Evolutionary conservation across 2,329 filamentous ascomycete genomes (phyloP).

Genomic region (Fusarium sp.): DNA sequence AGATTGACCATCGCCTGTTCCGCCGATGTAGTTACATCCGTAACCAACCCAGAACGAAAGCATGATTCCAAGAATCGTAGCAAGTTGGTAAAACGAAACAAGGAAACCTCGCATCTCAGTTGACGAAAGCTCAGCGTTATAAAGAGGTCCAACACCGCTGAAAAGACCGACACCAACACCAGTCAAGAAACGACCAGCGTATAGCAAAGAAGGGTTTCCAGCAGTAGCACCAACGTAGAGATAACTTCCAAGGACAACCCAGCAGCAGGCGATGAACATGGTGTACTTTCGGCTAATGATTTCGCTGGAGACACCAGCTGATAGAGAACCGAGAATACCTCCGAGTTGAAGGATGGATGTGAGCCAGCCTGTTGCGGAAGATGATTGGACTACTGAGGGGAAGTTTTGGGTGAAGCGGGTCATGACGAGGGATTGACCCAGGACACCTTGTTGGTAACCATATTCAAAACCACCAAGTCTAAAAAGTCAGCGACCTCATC

Average conservation of each 20-base stretch:
- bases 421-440: slow-evolving; percentile 67
- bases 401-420: slow-evolving; percentile 62
- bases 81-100: slow-evolving; percentile 72
- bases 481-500: too few relatives aligned
- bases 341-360: slow-evolving; percentile 64
- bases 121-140: slow-evolving; percentile 66
- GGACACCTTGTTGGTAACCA: slow-evolving; percentile 62
- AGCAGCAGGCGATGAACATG: slow-evolving; percentile 62
- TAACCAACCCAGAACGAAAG: slow-evolving; percentile 62
- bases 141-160: slow-evolving; percentile 59
- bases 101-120: slow-evolving; percentile 76
- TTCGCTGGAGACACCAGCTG: slow-evolving; percentile 61
- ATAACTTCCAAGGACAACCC: slow-evolving; percentile 60
- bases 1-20: slow-evolving; percentile 57
- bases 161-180: slow-evolving; percentile 63
- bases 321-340: slow-evolving; percentile 61
- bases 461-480: slow-evolving; percentile 45
- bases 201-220: slow-evolving; percentile 56
- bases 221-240: slow-evolving; percentile 58
- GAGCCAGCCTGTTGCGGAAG: slow-evolving; percentile 62
- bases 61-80: slow-evolving; percentile 56
- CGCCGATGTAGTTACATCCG: slow-evolving; percentile 61
- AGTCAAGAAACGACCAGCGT: slow-evolving; percentile 62
- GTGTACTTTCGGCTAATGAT: slow-evolving; percentile 64
- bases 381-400: slow-evolving; percentile 59